These are phyloP conservation scores for Cyberlindnera misumaiensis DNA, from an alignment of 805 yeast genomes.

Conservation along the genomic window DNA sequence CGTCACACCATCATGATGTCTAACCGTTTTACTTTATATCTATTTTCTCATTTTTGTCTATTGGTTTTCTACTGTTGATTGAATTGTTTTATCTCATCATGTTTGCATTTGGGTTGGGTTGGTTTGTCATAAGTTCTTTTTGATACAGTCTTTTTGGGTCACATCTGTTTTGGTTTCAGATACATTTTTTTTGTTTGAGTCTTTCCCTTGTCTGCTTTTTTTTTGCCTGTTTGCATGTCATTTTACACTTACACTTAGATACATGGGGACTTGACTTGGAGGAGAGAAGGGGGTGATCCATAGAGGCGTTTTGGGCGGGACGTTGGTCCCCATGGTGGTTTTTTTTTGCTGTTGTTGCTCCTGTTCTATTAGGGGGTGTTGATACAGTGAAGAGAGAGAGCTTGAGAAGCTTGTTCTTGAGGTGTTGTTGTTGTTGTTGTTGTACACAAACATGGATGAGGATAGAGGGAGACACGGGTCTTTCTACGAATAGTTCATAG, in stretches of 20 bases:
- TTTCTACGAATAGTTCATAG: neutral
- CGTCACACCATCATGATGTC: neutral
- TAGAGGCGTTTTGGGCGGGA: too few species aligned
- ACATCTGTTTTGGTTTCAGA: too few species aligned
- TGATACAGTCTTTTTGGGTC: conserved; percentile 1
- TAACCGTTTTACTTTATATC: neutral
- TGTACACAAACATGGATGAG: conserved; percentile 2
- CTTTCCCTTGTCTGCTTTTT: too few species aligned
- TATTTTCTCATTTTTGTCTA: neutral
- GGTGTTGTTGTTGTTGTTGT: neutral
- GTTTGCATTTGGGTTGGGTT: conserved; percentile 3
- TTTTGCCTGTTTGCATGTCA: too few species aligned
- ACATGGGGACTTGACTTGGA: too few species aligned
- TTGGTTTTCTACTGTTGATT: conserved; percentile 1
- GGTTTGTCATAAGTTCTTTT: conserved; percentile 2
- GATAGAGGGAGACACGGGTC: neutral
- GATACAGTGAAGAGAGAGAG: neutral
- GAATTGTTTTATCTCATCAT: conserved; percentile 1
- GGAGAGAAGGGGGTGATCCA: too few species aligned
- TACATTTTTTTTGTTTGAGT: too few species aligned
- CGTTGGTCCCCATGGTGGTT: too few species aligned
- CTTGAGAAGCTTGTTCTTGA: neutral
- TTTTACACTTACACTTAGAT: too few species aligned
- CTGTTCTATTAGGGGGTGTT: neutral
- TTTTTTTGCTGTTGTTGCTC: too few species aligned